Conservation (phyloP, 768 basidiomycete species). For the Daedaleopsis nitida region DNA sequence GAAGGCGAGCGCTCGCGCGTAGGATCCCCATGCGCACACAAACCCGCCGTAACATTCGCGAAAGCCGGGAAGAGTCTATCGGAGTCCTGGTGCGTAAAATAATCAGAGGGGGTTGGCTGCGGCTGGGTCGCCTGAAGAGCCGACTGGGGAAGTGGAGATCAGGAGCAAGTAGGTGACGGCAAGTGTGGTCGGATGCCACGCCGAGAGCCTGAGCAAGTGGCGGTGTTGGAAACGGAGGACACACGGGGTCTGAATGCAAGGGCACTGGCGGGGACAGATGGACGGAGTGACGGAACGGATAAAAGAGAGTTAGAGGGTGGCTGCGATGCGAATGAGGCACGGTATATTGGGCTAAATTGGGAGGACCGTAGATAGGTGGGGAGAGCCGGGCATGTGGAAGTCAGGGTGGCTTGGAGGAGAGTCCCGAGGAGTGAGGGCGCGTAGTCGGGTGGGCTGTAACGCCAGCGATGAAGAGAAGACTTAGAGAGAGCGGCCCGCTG, state of each 20-base stretch:
- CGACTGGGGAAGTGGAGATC: neutral
- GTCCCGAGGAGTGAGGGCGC: neutral
- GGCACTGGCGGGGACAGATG: neutral
- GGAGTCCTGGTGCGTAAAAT: neutral
- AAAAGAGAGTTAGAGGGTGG: conserved; percentile 5
- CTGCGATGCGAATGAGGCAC: neutral
- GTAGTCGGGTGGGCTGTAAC: too few species aligned
- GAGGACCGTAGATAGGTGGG: neutral
- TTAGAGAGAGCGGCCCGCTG: neutral
- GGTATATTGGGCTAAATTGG: neutral
- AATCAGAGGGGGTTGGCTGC: neutral
- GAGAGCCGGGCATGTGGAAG: neutral
- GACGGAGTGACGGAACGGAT: neutral
- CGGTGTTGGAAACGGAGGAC: neutral
- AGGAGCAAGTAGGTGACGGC: neutral
- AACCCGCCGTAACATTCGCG: conserved; percentile 2
- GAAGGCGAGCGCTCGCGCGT: neutral
- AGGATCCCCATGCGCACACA: conserved; percentile 17
- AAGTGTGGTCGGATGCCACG: neutral
- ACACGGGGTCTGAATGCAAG: neutral
- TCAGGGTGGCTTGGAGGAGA: neutral
- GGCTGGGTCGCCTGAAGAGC: conserved; percentile 4
- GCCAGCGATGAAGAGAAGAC: neutral
- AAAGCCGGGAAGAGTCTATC: neutral
- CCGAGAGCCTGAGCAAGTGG: neutral